phyloP scores from a whole-genome alignment of 345 rosid genomes.

The Gynandropsis gynandra region DNA sequence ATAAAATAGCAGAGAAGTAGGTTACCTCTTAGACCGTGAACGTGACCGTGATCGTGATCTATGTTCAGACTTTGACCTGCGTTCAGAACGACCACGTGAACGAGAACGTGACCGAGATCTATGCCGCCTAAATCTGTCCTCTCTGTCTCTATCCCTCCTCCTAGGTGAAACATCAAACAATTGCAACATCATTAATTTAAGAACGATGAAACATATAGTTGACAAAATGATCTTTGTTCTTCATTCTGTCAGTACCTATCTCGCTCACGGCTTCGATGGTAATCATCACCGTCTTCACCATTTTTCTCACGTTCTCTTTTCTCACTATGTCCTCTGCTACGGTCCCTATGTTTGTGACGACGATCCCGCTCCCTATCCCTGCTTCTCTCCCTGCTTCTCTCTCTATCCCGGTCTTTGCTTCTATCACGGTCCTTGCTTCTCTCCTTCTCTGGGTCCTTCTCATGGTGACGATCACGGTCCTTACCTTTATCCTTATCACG shows the following conservation, averaged over 20 bases:
- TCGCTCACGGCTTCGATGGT: conserved; percentile 42
- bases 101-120: conserved; percentile 46
- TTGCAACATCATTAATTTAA: conserved; percentile 14
- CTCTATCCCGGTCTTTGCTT: conserved; percentile 34
- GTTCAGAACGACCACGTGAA: conserved; percentile 63
- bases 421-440: conserved; percentile 21
- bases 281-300: conserved; percentile 58
- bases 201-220: neutral
- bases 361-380: conserved; percentile 38
- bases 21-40: conserved; percentile 87
- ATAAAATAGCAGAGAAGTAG: conserved; percentile 1
- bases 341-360: conserved; percentile 53
- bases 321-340: conserved; percentile 57
- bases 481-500: conserved; percentile 32
- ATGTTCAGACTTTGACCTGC: conserved; percentile 53
- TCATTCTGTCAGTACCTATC: conserved; percentile 41
- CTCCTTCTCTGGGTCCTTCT: conserved; percentile 18
- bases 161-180: conserved; percentile 21
- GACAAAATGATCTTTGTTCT: neutral
- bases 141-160: conserved; percentile 67
- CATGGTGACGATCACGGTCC: conserved; percentile 21
- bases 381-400: conserved; percentile 13
- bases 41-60: conserved; percentile 54
- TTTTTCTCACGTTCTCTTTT: conserved; percentile 68
- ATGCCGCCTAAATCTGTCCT: conserved; percentile 48